phyloP scores from a whole-genome alignment of 257 asterid species.

The Plantago elongata region DNA sequence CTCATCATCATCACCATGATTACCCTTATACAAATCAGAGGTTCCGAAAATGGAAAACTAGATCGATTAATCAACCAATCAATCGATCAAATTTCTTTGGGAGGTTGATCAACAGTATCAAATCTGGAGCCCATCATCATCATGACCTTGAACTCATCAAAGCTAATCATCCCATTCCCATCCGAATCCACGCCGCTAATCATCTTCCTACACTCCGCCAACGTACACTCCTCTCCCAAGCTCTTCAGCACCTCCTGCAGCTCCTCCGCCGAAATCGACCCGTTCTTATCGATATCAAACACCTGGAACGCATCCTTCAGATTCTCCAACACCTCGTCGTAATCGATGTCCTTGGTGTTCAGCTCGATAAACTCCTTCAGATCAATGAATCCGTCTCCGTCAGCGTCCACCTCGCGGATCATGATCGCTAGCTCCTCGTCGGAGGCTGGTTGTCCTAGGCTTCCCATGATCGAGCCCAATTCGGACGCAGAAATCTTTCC shows the following conservation, averaged over 20 bases:
- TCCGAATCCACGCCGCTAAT: constrained; percentile 71
- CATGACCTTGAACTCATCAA: constrained; percentile 88
- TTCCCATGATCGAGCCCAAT: constrained; percentile 63
- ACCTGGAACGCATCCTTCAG: constrained; percentile 68
- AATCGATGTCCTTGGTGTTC: constrained; percentile 55
- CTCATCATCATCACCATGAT: no score
- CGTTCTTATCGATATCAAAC: constrained; percentile 67
- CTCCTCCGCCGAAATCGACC: constrained; percentile 64
- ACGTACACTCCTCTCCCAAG: constrained; percentile 74
- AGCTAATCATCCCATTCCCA: constrained; percentile 68
- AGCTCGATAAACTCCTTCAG: constrained; percentile 66
- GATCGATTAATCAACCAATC: no score
- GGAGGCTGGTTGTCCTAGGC: constrained; percentile 53
- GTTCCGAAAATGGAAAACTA: no score
- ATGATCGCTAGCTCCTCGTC: constrained; percentile 52
- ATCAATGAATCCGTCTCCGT: constrained; percentile 83
- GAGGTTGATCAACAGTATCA: constrained; percentile 9
- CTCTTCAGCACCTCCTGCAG: constrained; percentile 58
- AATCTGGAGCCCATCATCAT: constrained; percentile 62
- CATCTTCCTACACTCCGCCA: constrained; percentile 76
- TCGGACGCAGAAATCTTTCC: constrained; percentile 67
- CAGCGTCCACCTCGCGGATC: constrained; percentile 78
- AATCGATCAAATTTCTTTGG: background rate
- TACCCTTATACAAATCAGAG: no score
- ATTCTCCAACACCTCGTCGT: constrained; percentile 54